phyloP scores from a whole-genome alignment of 2,329 filamentous ascomycete species.

The Beauveria medogensis region DNA sequence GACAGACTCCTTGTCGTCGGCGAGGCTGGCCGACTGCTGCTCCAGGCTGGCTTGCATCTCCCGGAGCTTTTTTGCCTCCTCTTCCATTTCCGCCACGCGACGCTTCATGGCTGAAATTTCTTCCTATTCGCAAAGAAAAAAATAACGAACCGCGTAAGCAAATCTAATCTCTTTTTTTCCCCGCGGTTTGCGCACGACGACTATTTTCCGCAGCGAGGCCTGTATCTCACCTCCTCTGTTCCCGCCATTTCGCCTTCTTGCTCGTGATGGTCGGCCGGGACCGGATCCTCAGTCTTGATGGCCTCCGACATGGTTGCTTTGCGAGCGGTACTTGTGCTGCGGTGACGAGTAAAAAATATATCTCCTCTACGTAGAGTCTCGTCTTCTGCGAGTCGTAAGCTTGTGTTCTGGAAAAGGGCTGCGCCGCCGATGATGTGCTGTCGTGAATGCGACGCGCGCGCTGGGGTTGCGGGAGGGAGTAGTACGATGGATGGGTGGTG shows the following conservation, averaged over 20 bases:
- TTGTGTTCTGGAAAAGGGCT: neutral
- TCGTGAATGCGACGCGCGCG: slow-evolving; percentile 4
- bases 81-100: slow-evolving; percentile 83
- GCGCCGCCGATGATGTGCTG: neutral
- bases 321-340: neutral
- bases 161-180: neutral
- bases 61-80: slow-evolving; percentile 75
- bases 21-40: slow-evolving; percentile 71
- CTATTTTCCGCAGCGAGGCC: neutral
- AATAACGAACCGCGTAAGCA: neutral
- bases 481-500: neutral
- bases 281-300: slow-evolving; percentile 11
- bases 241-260: slow-evolving; percentile 9
- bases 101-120: slow-evolving; percentile 84
- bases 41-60: slow-evolving; percentile 85
- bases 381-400: neutral
- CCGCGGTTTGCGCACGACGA: neutral
- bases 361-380: neutral
- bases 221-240: slow-evolving; percentile 12
- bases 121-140: slow-evolving; percentile 39
- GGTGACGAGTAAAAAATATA: neutral
- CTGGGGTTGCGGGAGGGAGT: neutral
- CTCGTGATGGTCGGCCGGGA: slow-evolving; percentile 9
- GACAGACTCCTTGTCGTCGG: slow-evolving; percentile 92
- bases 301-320: slow-evolving; percentile 11